Evolutionary conservation across 352 stramenopile species (phyloP).

Genomic region (Globisporangium nodosum): DNA sequence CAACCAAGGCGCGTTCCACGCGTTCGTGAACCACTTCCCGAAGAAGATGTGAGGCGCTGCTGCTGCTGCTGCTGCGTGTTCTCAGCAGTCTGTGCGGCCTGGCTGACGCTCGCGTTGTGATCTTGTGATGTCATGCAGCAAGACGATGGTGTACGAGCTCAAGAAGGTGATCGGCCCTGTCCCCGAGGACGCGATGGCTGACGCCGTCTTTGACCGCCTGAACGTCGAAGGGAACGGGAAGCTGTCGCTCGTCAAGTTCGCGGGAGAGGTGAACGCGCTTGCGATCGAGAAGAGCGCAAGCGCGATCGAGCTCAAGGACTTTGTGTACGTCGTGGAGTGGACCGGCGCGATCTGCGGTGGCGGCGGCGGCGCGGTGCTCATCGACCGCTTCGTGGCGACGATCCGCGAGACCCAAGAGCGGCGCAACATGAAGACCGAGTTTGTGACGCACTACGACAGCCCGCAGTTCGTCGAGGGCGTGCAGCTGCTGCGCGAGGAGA

Average conservation of each 20-base stretch:
- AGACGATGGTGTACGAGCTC: constrained; percentile 58
- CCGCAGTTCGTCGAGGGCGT: constrained; percentile 72
- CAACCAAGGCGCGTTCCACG: constrained; percentile 53
- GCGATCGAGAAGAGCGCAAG: constrained; percentile 47
- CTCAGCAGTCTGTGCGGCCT: neutral
- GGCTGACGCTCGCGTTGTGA: neutral
- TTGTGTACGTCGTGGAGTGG: constrained; percentile 71
- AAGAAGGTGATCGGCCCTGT: constrained; percentile 58
- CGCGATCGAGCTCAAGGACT: constrained; percentile 59
- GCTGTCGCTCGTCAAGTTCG: constrained; percentile 53
- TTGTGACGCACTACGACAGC: constrained; percentile 78
- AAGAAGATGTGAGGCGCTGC: constrained; percentile 60
- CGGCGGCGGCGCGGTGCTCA: constrained; percentile 45
- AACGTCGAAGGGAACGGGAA: constrained; percentile 73
- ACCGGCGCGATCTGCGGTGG: constrained; percentile 69
- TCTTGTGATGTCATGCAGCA: constrained; percentile 18
- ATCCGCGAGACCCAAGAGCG: constrained; percentile 66
- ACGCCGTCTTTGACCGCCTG: constrained; percentile 60
- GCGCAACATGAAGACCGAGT: constrained; percentile 82
- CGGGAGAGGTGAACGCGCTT: constrained; percentile 46
- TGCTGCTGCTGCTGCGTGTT: neutral
- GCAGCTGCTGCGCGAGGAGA: constrained; percentile 58
- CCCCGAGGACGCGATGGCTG: constrained; percentile 26
- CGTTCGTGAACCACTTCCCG: constrained; percentile 76
- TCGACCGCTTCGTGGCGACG: constrained; percentile 67